Base-by-base conservation (phyloP, 306 rosid species). In the Comarum palustre region DNA sequence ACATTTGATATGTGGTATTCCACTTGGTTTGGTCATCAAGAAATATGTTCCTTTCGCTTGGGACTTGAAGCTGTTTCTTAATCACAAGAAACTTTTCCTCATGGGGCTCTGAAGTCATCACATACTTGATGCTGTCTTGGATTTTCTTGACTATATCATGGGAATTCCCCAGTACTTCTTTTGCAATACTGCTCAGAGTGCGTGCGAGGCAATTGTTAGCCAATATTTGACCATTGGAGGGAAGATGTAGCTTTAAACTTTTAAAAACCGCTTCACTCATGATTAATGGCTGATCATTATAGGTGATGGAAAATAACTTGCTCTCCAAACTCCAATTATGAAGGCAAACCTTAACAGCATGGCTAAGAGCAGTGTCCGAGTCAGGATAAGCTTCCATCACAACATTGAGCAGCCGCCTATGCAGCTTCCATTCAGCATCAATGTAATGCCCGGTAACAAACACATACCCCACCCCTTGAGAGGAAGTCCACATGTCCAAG, bases 311-410 rank as follows among this genome's bases (percentile, higher is more conserved):
- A 80, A 91, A 89, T 42, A 94, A 71, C 82, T 83, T 88, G 61
- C 86, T 84, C 57, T 87, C 90, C 82, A 91, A 76, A 73, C 50
- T 83, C 99, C 99, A 94, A 74, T 91, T 94, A 73, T 92, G 81
- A 84, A 94, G 87, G 80, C 97, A 94, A 48, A 75, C 95, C 61
- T 97, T 83, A 54, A 94, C 89, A 64, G 96, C 93, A 82, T 91
- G 95, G 76, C 84, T 82, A 27, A 91, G 78, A 34, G 92, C 93
- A 39, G 85, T 55, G 64, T 88, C 89, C 1, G 95, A 94, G 80
- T 94, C 89, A 10, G 95, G 96, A 77, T 89, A 88, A 27, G 97
- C 93, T 82, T 94, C 99, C 99, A 94, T 89, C 45, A 90, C 92
- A 50, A 94, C 99, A 84, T 91, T 94, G 75, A 94, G 90, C 81